These are phyloP conservation scores for Salicornia ramosissima DNA, from an alignment of 148 eudicot genomes.

Conservation along the genomic window DNA sequence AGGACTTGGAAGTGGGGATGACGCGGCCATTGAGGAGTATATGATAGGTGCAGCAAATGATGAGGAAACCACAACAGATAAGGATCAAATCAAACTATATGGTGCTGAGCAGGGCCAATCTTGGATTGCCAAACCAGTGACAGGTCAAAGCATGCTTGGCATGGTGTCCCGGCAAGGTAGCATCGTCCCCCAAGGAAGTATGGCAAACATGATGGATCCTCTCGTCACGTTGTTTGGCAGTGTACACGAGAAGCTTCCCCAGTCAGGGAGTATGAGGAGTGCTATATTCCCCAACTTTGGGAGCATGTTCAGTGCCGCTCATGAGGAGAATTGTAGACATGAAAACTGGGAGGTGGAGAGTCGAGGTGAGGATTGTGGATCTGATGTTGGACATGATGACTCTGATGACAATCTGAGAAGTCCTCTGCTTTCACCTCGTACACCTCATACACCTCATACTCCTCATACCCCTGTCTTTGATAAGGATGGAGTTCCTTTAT, in stretches of 20 bases:
- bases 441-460: no score
- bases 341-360: constrained; percentile 63
- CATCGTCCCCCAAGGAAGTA: constrained; percentile 54
- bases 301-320: constrained; percentile 63
- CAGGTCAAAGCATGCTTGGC: constrained; percentile 64
- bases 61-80: constrained; percentile 49
- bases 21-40: constrained; percentile 76
- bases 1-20: constrained; percentile 67
- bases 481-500: constrained; percentile 20
- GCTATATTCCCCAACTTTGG: constrained; percentile 68
- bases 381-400: constrained; percentile 42
- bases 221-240: constrained; percentile 82
- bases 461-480: constrained; percentile 40
- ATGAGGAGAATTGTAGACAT: constrained; percentile 31
- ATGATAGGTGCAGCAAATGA: constrained; percentile 50
- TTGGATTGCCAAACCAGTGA: constrained; percentile 77
- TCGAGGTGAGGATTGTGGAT: constrained; percentile 29
- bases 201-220: constrained; percentile 64
- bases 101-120: constrained; percentile 80
- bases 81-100: constrained; percentile 64
- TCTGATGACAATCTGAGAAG: constrained; percentile 60
- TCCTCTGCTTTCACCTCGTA: constrained; percentile 70
- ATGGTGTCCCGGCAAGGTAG: constrained; percentile 44
- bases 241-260: constrained; percentile 67
- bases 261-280: constrained; percentile 67